phyloP scores from a whole-genome alignment of 2,329 filamentous ascomycete genomes.

The Talaromyces funiculosus region DNA sequence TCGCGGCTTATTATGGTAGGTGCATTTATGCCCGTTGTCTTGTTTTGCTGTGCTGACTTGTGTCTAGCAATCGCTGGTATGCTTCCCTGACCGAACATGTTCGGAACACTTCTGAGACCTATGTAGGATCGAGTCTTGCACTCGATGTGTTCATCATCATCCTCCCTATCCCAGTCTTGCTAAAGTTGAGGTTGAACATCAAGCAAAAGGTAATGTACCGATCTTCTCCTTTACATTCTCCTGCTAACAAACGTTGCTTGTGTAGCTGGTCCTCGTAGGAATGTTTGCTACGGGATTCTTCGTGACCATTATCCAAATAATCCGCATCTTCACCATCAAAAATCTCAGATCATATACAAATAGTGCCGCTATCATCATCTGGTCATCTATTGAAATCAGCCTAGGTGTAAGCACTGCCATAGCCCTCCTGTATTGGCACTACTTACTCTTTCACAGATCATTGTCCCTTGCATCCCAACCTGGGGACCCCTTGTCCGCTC shows the following conservation, averaged over 20 bases:
- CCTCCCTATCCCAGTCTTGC: background rate
- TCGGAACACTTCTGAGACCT: background rate
- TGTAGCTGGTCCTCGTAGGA: slow-evolving; percentile 36
- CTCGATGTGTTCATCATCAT: slow-evolving; percentile 1
- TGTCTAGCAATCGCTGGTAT: background rate
- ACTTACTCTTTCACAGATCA: slow-evolving; percentile 20
- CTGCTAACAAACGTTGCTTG: background rate
- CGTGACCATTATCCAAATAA: slow-evolving; percentile 47
- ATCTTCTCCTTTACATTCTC: background rate
- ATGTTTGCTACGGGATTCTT: slow-evolving; percentile 49
- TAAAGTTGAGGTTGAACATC: background rate
- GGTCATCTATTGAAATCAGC: slow-evolving; percentile 45
- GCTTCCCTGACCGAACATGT: background rate
- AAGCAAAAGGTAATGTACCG: background rate
- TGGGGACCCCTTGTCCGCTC: slow-evolving; percentile 38
- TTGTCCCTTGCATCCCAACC: slow-evolving; percentile 40
- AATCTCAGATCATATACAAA: slow-evolving; percentile 43
- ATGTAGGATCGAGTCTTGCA: background rate
- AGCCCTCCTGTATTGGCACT: background rate
- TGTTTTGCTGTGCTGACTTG: background rate
- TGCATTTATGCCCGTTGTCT: slow-evolving; percentile 3
- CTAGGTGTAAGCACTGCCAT: slow-evolving; percentile 28
- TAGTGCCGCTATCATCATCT: slow-evolving; percentile 39
- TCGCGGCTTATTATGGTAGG: slow-evolving; percentile 43
- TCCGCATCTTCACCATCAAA: slow-evolving; percentile 48